Conservation (phyloP, 352 stramenopile genomes). For the Peronospora tabacina region DNA sequence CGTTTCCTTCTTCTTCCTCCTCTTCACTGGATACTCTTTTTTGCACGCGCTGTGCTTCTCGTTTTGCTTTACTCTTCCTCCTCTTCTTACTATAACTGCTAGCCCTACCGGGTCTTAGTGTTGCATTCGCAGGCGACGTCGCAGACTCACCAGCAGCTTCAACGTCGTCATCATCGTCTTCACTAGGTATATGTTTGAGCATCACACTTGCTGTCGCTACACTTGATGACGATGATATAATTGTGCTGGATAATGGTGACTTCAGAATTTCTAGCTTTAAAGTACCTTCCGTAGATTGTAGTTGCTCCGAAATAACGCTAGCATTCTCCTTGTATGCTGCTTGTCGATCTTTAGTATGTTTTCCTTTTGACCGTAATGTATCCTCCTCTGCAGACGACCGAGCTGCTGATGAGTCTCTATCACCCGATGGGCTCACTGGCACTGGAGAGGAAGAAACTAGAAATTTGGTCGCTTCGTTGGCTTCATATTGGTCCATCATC, state of each 20-base stretch:
- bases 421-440: slow-evolving; percentile 5
- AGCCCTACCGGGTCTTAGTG: slow-evolving; percentile 9
- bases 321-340: background rate
- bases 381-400: slow-evolving; percentile 22
- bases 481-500: slow-evolving; percentile 2
- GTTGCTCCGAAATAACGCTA: background rate
- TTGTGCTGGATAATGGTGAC: slow-evolving; percentile 14
- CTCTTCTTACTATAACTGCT: slow-evolving; percentile 40
- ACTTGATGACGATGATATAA: slow-evolving; percentile 16
- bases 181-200: slow-evolving; percentile 29
- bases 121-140: slow-evolving; percentile 21
- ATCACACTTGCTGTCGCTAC: slow-evolving; percentile 1
- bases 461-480: slow-evolving; percentile 2
- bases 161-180: slow-evolving; percentile 46
- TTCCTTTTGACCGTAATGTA: slow-evolving; percentile 5
- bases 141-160: slow-evolving; percentile 25
- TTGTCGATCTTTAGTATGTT: slow-evolving; percentile 8
- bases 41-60: slow-evolving; percentile 17
- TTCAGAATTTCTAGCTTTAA: slow-evolving; percentile 28
- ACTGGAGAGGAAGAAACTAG: slow-evolving; percentile 16
- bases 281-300: slow-evolving; percentile 4
- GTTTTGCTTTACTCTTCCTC: slow-evolving; percentile 50
- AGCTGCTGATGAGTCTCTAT: slow-evolving; percentile 21
- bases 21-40: slow-evolving; percentile 22
- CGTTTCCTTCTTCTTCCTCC: slow-evolving; percentile 34